Base-by-base conservation (phyloP, 345 rosid genomes). In the Cardamine occulta region DNA sequence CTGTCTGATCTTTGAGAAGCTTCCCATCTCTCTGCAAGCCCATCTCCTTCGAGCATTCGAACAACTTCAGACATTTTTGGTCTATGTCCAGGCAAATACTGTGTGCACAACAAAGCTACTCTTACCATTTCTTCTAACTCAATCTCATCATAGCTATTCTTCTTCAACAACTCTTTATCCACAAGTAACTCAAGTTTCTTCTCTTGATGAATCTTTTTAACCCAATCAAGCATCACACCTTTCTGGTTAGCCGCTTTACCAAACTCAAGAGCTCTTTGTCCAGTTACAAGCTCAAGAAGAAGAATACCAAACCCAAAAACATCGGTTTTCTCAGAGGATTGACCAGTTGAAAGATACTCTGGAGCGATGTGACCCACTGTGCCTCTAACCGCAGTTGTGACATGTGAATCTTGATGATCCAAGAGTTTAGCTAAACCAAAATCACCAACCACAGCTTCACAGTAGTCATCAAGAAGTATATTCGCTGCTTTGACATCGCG, bases 1-100 rank as follows among this genome's bases (percentile, higher is more conserved):
- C 87, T 76, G 48, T 94, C 99, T 39, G 80, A 85, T 78, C 79
- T 87, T 61, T 91, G 99, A 59, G 99, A 88, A 76, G 96, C 99
- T 85, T 94, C 99, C 99, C 99, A 94, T 84, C 85, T 91, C 73
- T 94, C 99, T 7, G 93, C 99, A 1, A 94, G 87, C 0, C 99
- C 99, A 57, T 94, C 99, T 15, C 99, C 99, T 87, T 94, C 99
- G 0, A 94, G 97, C 99, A 94, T 94, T 68, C 97, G 81, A 39
- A 94, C 96, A 54, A 91, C 99, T 82, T 94, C 99, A 0, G 96
- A 94, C 97, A 91, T 94, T 75, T 88, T 91, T 0, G 99, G 99
- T 72, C 99, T 88, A 15, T 90, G 88, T 55, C 85, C 89, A 13
- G 99, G 99, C 70, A 91, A 83, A 81, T 88, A 86, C 70, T 94